These are phyloP conservation scores for Effrenium voratum DNA, from an alignment of 73 alveolate species.

Conservation along the genomic window DNA sequence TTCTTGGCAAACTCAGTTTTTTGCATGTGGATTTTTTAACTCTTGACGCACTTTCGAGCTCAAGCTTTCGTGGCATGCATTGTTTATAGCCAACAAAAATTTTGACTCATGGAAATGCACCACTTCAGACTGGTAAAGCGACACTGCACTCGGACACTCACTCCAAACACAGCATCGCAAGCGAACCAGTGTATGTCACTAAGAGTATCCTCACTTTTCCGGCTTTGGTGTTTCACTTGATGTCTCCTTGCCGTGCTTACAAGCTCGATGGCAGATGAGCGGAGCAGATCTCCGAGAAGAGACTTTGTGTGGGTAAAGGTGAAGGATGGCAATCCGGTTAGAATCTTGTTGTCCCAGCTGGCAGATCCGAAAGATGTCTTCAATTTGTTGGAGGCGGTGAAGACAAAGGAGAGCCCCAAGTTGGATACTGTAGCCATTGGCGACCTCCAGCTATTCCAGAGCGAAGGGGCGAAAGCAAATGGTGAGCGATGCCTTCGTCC, in stretches of 20 bases:
- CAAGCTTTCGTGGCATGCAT: too few species aligned
- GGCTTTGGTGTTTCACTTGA: background rate
- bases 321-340: background rate
- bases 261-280: conserved; percentile 1
- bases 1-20: too few species aligned
- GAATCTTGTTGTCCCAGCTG: background rate
- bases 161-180: too few species aligned
- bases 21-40: too few species aligned
- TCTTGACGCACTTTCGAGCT: too few species aligned
- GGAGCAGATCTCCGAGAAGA: background rate
- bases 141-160: too few species aligned
- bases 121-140: too few species aligned
- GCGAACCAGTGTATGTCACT: too few species aligned
- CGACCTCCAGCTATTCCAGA: background rate
- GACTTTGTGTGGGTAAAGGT: background rate
- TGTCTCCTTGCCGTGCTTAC: background rate
- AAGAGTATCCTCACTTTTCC: background rate
- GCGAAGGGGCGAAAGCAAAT: background rate
- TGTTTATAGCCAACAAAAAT: too few species aligned
- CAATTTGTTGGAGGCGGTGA: conserved; percentile 1
- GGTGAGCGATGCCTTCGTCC: background rate
- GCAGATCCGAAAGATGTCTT: background rate
- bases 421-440: background rate
- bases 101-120: too few species aligned
- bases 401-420: background rate